phyloP scores from a whole-genome alignment of 768 basidiomycete genomes.

The Amanita jacksonii region DNA sequence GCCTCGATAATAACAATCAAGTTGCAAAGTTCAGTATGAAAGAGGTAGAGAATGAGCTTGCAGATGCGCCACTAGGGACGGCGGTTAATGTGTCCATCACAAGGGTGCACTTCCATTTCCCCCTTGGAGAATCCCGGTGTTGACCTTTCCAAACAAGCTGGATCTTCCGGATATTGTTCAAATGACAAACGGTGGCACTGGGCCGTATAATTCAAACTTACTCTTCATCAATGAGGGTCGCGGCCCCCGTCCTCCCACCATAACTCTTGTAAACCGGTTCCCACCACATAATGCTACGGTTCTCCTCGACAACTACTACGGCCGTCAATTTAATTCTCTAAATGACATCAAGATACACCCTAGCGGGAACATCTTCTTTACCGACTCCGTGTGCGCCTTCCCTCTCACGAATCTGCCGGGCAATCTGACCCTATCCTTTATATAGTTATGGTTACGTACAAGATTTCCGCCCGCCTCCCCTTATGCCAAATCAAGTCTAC shows the following conservation, averaged over 20 bases:
- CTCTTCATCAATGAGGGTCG: constrained; percentile 60
- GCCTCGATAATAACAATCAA: constrained; percentile 53
- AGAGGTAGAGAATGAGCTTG: constrained; percentile 39
- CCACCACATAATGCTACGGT: constrained; percentile 60
- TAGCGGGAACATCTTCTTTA: constrained; percentile 65
- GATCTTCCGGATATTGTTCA: constrained; percentile 48
- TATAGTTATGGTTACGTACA: constrained; percentile 55
- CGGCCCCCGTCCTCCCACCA: constrained; percentile 48
- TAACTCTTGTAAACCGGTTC: constrained; percentile 55
- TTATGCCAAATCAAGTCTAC: constrained; percentile 71
- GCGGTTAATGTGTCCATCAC: constrained; percentile 42
- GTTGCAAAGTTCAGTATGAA: constrained; percentile 54
- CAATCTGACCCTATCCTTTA: background rate
- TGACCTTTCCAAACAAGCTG: constrained; percentile 30
- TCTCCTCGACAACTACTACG: constrained; percentile 70
- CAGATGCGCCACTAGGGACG: constrained; percentile 19
- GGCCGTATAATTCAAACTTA: constrained; percentile 47
- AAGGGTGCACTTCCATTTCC: constrained; percentile 20
- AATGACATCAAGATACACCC: constrained; percentile 75
- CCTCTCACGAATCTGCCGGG: background rate
- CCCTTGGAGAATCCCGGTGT: background rate
- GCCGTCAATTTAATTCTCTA: constrained; percentile 73
- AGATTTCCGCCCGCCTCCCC: constrained; percentile 55
- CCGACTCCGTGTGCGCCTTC: constrained; percentile 53
- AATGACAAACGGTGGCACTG: constrained; percentile 66